A percentile compares a stretch with the other conserved stretches of the same genome.
phyloP scores from a whole-genome alignment of 192 early-diverging fungal species.

The Jimgerdemannia lactiflua region DNA sequence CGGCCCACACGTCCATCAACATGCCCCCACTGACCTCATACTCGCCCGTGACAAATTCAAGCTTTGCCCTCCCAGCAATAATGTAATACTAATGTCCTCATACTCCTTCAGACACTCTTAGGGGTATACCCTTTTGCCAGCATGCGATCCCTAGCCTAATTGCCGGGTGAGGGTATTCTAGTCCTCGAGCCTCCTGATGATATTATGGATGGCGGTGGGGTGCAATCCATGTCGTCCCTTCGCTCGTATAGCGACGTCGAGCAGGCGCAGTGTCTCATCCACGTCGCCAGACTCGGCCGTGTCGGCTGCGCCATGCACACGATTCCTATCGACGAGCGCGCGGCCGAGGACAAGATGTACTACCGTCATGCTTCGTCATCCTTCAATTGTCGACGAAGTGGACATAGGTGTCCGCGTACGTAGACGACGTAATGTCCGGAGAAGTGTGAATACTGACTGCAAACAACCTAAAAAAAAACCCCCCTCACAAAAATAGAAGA shows the following conservation, averaged over 20 bases:
- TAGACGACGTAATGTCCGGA: neutral
- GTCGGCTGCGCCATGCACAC: constrained; percentile 84
- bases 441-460: neutral
- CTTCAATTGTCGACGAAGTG: constrained; percentile 66
- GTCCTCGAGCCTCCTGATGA: constrained; percentile 59
- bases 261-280: constrained; percentile 81
- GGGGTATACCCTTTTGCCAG: constrained; percentile 75
- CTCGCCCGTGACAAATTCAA: constrained; percentile 19
- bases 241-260: constrained; percentile 78
- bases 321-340: constrained; percentile 87
- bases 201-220: constrained; percentile 65
- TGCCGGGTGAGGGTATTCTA: constrained; percentile 21
- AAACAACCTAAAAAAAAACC: neutral
- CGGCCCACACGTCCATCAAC: no score
- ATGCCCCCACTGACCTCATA: no score
- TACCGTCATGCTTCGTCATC: constrained; percentile 40
- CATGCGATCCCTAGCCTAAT: constrained; percentile 63
- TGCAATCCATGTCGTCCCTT: constrained; percentile 44
- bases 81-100: constrained; percentile 66
- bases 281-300: constrained; percentile 81
- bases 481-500: neutral
- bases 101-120: constrained; percentile 69
- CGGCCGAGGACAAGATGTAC: constrained; percentile 76
- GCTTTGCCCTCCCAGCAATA: constrained; percentile 52
- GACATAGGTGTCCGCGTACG: neutral